These are phyloP conservation scores for Stevia rebaudiana DNA, from an alignment of 140 eudicot species.

Conservation along the genomic window DNA sequence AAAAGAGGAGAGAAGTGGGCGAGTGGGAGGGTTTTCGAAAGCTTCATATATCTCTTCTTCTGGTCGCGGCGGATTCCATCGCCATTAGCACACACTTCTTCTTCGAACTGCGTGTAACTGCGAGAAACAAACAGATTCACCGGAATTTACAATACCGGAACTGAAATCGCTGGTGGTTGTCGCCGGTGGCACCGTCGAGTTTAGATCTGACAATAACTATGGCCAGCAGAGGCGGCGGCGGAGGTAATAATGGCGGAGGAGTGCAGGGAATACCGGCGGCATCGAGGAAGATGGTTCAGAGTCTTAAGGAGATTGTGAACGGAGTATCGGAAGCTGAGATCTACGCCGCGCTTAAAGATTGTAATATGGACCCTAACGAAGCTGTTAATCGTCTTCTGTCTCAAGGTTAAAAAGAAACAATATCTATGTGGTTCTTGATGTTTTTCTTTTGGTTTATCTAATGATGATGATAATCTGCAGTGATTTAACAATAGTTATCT, in stretches of 20 bases:
- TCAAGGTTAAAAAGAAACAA: conserved; percentile 45
- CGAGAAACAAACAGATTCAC: conserved; percentile 9
- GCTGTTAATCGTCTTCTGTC: conserved; percentile 77
- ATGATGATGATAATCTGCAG: neutral
- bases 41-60: conserved; percentile 32
- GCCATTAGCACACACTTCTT: conserved; percentile 13
- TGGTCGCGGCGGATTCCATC: conserved; percentile 30
- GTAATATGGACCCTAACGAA: conserved; percentile 97
- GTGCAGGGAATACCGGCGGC: conserved; percentile 52
- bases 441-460: neutral
- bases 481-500: conserved; percentile 1
- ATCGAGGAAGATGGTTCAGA: conserved; percentile 68
- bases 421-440: neutral
- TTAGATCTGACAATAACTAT: conserved; percentile 26
- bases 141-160: neutral
- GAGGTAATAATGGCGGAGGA: conserved; percentile 32
- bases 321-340: conserved; percentile 76
- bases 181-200: conserved; percentile 16
- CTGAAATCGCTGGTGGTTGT: conserved; percentile 6
- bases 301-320: conserved; percentile 83
- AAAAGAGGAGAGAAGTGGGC: conserved; percentile 7
- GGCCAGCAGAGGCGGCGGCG: conserved; percentile 46
- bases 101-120: conserved; percentile 18
- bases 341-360: conserved; percentile 74
- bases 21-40: conserved; percentile 45